phyloP scores from a whole-genome alignment of 2,329 filamentous ascomycete genomes.

The Sporothrix curviconia region DNA sequence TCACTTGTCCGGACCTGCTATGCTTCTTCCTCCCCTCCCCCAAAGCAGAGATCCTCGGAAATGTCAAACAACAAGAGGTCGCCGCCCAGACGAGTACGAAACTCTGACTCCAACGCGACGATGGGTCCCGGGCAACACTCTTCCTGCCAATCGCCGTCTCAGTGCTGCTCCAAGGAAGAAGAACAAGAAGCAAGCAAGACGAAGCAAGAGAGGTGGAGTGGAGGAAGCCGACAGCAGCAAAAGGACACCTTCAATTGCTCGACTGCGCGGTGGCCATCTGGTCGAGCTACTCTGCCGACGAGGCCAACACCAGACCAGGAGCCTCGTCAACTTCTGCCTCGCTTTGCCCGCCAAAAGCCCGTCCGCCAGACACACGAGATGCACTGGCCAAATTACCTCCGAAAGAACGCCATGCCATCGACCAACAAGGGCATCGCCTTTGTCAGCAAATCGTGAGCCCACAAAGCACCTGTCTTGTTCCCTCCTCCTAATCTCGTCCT shows the following conservation, averaged over 20 bases:
- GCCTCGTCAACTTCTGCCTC: background rate
- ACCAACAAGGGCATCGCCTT: background rate
- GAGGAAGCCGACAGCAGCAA: background rate
- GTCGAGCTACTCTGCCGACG: background rate
- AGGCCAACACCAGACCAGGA: background rate
- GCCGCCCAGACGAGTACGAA: constrained; percentile 71
- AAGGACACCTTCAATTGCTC: background rate
- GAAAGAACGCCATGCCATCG: background rate
- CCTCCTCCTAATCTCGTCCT: background rate
- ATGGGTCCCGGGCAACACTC: constrained; percentile 62
- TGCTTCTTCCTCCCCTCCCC: background rate
- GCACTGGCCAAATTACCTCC: background rate
- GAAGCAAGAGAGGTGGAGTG: constrained; percentile 10
- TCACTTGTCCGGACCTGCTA: background rate
- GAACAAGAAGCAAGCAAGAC: background rate
- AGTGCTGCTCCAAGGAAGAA: background rate
- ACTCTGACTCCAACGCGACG: constrained; percentile 90
- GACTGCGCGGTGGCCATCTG: background rate
- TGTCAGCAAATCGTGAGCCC: background rate
- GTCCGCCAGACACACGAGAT: background rate
- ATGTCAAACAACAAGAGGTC: constrained; percentile 15
- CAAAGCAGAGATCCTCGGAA: background rate
- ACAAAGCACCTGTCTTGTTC: background rate
- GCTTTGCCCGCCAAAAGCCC: background rate
- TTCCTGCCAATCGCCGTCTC: background rate